Evolutionary conservation across 1,139 yeast species (phyloP), one percentile per base, ranked within the genome.

Genomic region (Geotrichum reessii): DNA sequence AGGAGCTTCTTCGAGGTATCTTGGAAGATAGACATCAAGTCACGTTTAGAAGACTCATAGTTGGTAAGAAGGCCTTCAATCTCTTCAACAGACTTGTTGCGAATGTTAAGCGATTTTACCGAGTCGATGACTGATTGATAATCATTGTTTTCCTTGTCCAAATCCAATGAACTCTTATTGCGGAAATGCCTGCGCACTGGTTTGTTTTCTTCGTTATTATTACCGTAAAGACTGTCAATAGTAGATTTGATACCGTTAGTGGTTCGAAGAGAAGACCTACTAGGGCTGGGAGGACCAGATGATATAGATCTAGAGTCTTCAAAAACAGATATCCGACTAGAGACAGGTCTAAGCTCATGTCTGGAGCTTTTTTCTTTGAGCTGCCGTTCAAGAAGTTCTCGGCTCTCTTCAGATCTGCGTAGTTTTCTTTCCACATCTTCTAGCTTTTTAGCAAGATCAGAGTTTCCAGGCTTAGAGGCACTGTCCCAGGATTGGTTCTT

Each of bases 1-100:
- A 74, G 78, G 53, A 83, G 72, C n/a, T 82, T 81, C 57, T 74
- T 78, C 21, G 83, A 76, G 9, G 83, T 77, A 57, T 83, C 87
- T 63, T 82, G 84, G 65, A 82, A 83, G 4, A 81, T 81, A 47
- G 75, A 73, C 4, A 79, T 74, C 64, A 82, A 74, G 54, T 82
- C 86, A 52, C 73, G 78, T 63, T 78, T 67, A 14, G 71, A 66
- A n/a, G 64, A 63, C 42, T 68, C 69, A 40, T 66, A 60, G 22
- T 59, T 54, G 17, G 62, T 53, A 42, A 67, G 53, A 59, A 66
- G 58, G 8, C 64, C 66, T 55, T 66, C 68, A 53, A 69, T 54
- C 52, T 69, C 70, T n/a, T 61, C 64, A n/a, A 60, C 57, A 3
- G 65, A 56, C 57, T 66, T 67, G 48, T 63, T 64, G 31, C 52